phyloP scores from a whole-genome alignment of 352 stramenopile genomes.

The Phytophthora tentaculata region DNA sequence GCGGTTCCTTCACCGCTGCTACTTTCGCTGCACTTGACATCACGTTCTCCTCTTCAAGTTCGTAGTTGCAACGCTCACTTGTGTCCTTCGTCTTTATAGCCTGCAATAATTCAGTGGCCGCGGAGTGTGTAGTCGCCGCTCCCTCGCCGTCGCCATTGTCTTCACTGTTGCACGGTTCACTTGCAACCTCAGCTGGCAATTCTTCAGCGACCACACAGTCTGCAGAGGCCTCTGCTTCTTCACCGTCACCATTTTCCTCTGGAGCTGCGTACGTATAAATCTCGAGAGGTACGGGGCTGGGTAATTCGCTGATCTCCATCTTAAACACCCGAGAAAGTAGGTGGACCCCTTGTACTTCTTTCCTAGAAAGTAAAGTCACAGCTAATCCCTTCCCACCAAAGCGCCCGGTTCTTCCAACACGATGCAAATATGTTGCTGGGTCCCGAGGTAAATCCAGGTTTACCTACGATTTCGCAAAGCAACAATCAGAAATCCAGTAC shows the following conservation, averaged over 20 bases:
- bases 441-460: slow-evolving; percentile 79
- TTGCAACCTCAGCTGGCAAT: background rate
- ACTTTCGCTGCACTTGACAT: background rate
- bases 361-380: slow-evolving; percentile 60
- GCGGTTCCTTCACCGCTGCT: slow-evolving; percentile 1
- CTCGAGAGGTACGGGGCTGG: slow-evolving; percentile 49
- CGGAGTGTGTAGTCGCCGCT: background rate
- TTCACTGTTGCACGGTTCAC: slow-evolving; percentile 3
- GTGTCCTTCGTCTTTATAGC: background rate
- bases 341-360: slow-evolving; percentile 60
- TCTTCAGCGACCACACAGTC: background rate
- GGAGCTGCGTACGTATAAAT: slow-evolving; percentile 47
- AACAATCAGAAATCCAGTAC: slow-evolving; percentile 1
- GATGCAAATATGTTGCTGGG: slow-evolving; percentile 80
- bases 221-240: slow-evolving; percentile 1
- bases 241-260: slow-evolving; percentile 5
- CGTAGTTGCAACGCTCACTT: background rate
- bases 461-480: slow-evolving; percentile 35
- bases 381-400: slow-evolving; percentile 80
- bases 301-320: slow-evolving; percentile 65
- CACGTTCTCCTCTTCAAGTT: slow-evolving; percentile 1
- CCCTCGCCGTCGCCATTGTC: background rate
- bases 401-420: slow-evolving; percentile 73
- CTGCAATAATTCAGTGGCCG: background rate
- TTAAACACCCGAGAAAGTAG: slow-evolving; percentile 72